Base-by-base conservation (phyloP, 2,329 filamentous ascomycete species). In the Ustulina deusta region DNA sequence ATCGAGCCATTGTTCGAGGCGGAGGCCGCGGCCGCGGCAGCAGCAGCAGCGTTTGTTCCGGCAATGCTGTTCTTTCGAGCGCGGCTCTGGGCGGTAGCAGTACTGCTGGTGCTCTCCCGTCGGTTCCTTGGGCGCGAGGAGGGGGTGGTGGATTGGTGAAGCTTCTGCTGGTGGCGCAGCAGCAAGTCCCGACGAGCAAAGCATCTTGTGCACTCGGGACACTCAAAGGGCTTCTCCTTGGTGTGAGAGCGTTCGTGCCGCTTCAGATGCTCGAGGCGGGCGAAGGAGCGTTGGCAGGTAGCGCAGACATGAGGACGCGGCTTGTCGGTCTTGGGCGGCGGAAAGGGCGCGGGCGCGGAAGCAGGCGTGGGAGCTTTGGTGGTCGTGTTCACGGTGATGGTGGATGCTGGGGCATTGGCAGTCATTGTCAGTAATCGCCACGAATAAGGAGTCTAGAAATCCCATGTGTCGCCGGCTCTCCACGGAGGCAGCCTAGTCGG, bases 141-240 rank as follows among this genome's bases (percentile, higher is more conserved):
- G 6, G 96, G 92, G 0, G 94, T 94, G 13, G 93, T 93, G 29
- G 93, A 93, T 86, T 97, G 93, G 79, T 99, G 96, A 55, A 99
- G 87, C 85, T 99, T 99, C 85, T 99, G 96, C 85, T 99, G 96
- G 81, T 99, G 96, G 67, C 96, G 90, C 72, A 99, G 84, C 63
- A 99, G 86, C 73, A 99, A 82, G 80, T 99, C 96, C 72, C 96
- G 90, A 69, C 96, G 90, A 68, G 96, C 96, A 81, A 99, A 99
- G 82, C 96, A 98, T 81, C 96, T 85, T 42, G 93, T 88, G 81
- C 96, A 99, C 80, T 98, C 93, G 32, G 93, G 93, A 76, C 96
- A 99, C 81, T 97, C 94, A 75, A 99, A 99, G 0, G 96, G 96
- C 84, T 99, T 99, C 83, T 99, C 94, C 80, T 99, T 79, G 48